A percentile compares a stretch with the other conserved stretches of the same genome.
Conservation (phyloP, 192 early-diverging fungal species). For the Podila epicladia region DNA sequence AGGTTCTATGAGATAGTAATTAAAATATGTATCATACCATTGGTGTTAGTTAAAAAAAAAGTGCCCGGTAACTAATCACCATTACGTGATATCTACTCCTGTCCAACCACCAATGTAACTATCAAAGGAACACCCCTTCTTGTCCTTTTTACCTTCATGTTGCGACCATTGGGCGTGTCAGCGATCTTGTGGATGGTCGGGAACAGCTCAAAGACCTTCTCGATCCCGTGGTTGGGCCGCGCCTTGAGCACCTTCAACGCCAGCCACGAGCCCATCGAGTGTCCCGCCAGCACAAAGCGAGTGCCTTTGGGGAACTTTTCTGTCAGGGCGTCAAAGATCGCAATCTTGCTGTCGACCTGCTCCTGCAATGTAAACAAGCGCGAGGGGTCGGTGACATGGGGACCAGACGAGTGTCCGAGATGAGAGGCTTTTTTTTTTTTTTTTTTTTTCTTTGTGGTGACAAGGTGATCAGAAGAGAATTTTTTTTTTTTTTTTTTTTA, state of each 20-base stretch:
- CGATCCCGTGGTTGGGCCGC: constrained; percentile 69
- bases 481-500: constrained; percentile 10
- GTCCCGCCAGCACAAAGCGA: constrained; percentile 67
- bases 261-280: constrained; percentile 76
- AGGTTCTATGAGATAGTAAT: constrained; percentile 18
- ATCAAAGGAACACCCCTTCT: not conserved
- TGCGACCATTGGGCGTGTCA: constrained; percentile 76
- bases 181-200: constrained; percentile 84
- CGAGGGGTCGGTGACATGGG: constrained; percentile 32
- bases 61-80: too few relatives aligned
- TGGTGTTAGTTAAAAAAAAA: not conserved
- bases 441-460: too few relatives aligned
- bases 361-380: constrained; percentile 61
- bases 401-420: constrained; percentile 64
- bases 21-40: not conserved
- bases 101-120: too few relatives aligned
- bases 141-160: constrained; percentile 55
- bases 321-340: constrained; percentile 64
- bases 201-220: constrained; percentile 75
- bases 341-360: constrained; percentile 76
- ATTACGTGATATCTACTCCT: too few relatives aligned
- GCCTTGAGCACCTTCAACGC: constrained; percentile 60
- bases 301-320: constrained; percentile 56
- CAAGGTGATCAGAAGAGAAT: too few relatives aligned
- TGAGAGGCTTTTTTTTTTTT: constrained; percentile 57